phyloP scores from a whole-genome alignment of 1,284 basidiomycete genomes.

The Moesziomyces sp. region DNA sequence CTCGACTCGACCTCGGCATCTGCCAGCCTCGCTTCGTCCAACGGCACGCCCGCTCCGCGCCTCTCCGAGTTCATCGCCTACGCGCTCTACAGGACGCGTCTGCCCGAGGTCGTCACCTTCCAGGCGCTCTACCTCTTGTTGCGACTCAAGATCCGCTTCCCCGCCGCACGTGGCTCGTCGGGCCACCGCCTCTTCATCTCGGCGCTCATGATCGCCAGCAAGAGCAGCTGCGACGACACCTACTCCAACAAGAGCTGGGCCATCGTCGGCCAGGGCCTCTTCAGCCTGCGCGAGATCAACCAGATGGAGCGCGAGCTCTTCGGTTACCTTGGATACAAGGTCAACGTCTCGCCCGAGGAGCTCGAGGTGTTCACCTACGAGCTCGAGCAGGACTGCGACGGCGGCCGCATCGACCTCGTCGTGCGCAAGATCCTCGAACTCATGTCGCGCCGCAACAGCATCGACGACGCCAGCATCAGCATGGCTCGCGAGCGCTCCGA shows the following conservation, averaged over 20 bases:
- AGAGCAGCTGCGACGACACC: slow-evolving; percentile 67
- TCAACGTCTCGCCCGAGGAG: slow-evolving; percentile 60
- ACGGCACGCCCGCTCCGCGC: slow-evolving; percentile 51
- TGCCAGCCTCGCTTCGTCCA: slow-evolving; percentile 29
- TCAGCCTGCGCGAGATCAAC: slow-evolving; percentile 66
- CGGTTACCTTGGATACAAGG: slow-evolving; percentile 65
- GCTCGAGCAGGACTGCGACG: slow-evolving; percentile 48
- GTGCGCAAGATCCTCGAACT: slow-evolving; percentile 33
- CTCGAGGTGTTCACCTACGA: slow-evolving; percentile 58
- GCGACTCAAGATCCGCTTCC: slow-evolving; percentile 66
- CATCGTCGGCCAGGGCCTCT: slow-evolving; percentile 67
- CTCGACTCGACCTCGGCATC: slow-evolving; percentile 62
- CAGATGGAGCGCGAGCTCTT: slow-evolving; percentile 68
- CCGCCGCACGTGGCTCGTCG: slow-evolving; percentile 65
- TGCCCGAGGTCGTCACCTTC: slow-evolving; percentile 64
- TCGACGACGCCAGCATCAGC: slow-evolving; percentile 10
- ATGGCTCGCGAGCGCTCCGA: slow-evolving; percentile 34
- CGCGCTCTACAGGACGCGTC: slow-evolving; percentile 65
- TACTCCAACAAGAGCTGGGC: slow-evolving; percentile 68
- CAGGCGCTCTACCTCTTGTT: slow-evolving; percentile 64
- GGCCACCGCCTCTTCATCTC: slow-evolving; percentile 68
- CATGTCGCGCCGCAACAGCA: slow-evolving; percentile 36
- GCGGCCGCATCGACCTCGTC: slow-evolving; percentile 36
- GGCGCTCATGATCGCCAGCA: slow-evolving; percentile 67
- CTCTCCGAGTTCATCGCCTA: slow-evolving; percentile 67